phyloP scores from a whole-genome alignment of 441 rosid species.

The Theobroma grandiflorum region DNA sequence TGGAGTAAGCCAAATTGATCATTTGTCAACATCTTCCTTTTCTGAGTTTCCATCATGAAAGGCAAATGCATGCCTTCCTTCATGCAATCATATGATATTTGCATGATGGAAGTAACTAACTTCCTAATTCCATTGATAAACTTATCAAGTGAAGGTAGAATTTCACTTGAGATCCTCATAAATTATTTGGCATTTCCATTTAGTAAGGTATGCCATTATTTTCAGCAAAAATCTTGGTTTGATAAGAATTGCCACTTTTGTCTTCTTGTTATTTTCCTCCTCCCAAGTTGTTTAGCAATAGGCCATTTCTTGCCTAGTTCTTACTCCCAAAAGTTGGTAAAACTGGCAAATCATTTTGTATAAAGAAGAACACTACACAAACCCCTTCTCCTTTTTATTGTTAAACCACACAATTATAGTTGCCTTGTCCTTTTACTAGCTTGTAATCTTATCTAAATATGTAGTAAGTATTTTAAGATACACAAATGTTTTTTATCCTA shows the following conservation, averaged over 20 bases:
- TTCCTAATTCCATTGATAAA: neutral
- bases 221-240: neutral
- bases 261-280: too few relatives aligned
- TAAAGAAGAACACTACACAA: neutral
- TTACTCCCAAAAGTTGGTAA: too few relatives aligned
- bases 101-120: neutral
- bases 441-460: neutral
- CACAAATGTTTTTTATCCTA: too few relatives aligned
- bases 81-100: neutral
- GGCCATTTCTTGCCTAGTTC: too few relatives aligned
- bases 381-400: neutral
- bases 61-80: neutral
- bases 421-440: neutral
- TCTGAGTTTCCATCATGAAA: conserved; percentile 17
- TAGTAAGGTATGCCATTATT: neutral
- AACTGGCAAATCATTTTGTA: too few relatives aligned
- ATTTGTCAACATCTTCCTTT: conserved; percentile 32
- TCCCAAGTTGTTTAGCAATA: too few relatives aligned
- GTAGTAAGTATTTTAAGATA: too few relatives aligned
- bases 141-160: neutral
- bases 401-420: neutral
- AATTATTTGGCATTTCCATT: neutral
- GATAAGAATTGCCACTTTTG: neutral
- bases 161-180: neutral
- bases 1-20: conserved; percentile 38